phyloP scores from a whole-genome alignment of 2,329 filamentous ascomycete species.

The Domatiomyces globalis region DNA sequence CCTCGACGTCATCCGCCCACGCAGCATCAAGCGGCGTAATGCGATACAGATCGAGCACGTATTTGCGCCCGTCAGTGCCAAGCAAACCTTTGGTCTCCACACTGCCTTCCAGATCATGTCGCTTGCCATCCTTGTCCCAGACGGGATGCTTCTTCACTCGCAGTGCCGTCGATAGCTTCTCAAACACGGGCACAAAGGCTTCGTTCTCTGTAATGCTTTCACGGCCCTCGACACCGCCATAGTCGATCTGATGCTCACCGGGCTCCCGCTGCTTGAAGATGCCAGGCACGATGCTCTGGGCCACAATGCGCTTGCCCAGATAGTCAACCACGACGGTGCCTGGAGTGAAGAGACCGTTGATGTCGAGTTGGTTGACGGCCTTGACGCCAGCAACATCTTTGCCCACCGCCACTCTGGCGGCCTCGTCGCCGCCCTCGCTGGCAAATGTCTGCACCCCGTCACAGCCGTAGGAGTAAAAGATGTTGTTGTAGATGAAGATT shows the following conservation, averaged over 20 bases:
- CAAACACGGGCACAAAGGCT: constrained; percentile 68
- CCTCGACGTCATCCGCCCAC: constrained; percentile 66
- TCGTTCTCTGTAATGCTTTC: constrained; percentile 86
- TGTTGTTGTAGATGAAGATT: constrained; percentile 99
- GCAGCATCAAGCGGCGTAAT: constrained; percentile 80
- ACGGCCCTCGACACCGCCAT: constrained; percentile 93
- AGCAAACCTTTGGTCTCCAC: constrained; percentile 97
- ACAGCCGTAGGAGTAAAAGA: constrained; percentile 97
- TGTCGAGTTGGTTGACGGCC: constrained; percentile 92
- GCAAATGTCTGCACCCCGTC: constrained; percentile 96
- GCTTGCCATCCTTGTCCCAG: constrained; percentile 90
- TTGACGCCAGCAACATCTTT: constrained; percentile 94
- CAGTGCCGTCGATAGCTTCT: constrained; percentile 78
- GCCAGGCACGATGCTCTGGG: constrained; percentile 93
- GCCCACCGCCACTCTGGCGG: constrained; percentile 83
- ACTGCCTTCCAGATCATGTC: constrained; percentile 83
- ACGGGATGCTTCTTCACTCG: constrained; percentile 90
- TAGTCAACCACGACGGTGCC: constrained; percentile 96
- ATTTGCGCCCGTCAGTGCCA: constrained; percentile 90
- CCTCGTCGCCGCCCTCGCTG: constrained; percentile 90
- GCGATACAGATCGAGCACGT: constrained; percentile 91
- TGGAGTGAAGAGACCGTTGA: constrained; percentile 83
- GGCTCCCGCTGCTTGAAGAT: constrained; percentile 98
- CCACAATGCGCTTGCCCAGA: constrained; percentile 89
- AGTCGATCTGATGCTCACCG: constrained; percentile 97